Evolutionary conservation across 352 stramenopile species (phyloP), one percentile per base, ranked within the genome.

Genomic region (Phytophthora podocarpi): DNA sequence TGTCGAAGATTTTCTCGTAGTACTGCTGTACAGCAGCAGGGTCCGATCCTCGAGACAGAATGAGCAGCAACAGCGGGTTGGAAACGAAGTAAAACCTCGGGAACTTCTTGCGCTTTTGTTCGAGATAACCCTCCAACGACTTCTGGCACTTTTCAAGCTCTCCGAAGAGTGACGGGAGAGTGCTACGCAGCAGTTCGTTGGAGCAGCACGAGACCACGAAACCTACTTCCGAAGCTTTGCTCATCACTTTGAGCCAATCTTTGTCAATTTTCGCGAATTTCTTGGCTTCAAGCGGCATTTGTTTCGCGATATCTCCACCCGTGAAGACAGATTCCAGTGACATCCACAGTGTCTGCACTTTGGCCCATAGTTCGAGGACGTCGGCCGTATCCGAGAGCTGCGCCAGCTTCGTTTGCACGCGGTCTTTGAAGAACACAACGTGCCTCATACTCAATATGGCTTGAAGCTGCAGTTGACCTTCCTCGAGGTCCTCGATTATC

Each of bases 231-330:
- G 70, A 59, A 10, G 89, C 88, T 66, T 90, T 89, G 5, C 64
- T 72, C 91, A 97, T 97, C 39, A 96, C 69, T 63, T 96, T 96
- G 31, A 90, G 73, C 84, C 87, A 97, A 45, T 97, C 91, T 62
- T 96, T 96, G 72, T 97, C 89, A 34, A 97, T 93, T 55, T 96
- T 97, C 5, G 81, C 86, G 53, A 97, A 97, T 58, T 97, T 97
- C 65, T 97, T 97, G 1, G 90, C 90, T 52, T 97, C 91, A 0
- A 95, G 47, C 2, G 91, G 91, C 89, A 97, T 96, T 64, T 97
- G 90, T 61, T 97, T 97, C 18, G 89, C 89, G 53, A 97, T 97
- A 67, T 97, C 91, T 9, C 89, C 90, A 20, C 91, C 89, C n/a
- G 89, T 95, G 58, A 97, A 97, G 8, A 97, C 91, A 5, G 82